Percentiles rank a stretch among this genome's conserved stretches.
These are phyloP conservation scores for Pyricularia pennisetigena DNA, from an alignment of 2,329 filamentous ascomycete genomes.

Conservation along the genomic window DNA sequence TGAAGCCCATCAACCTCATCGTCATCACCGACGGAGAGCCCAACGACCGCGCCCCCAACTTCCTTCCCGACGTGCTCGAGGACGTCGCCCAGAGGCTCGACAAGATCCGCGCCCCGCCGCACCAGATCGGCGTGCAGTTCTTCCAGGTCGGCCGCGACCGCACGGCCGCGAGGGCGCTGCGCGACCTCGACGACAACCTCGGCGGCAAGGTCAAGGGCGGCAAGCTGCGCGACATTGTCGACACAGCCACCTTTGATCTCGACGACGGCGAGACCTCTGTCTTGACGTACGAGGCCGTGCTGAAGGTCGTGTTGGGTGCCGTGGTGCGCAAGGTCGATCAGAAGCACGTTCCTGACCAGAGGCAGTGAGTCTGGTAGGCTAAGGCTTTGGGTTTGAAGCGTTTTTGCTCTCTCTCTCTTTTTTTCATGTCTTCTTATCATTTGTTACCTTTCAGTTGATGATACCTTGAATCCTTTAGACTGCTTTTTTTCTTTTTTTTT, in stretches of 20 bases:
- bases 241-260: slow-evolving; percentile 69
- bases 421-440: not conserved
- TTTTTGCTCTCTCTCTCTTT: not conserved
- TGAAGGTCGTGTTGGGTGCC: slow-evolving; percentile 75
- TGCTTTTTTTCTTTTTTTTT: not conserved
- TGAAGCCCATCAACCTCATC: slow-evolving; percentile 83
- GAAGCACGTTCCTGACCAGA: not conserved
- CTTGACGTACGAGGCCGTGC: slow-evolving; percentile 59
- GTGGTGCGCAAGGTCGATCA: slow-evolving; percentile 57
- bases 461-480: not conserved
- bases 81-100: slow-evolving; percentile 61
- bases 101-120: slow-evolving; percentile 55
- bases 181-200: slow-evolving; percentile 67
- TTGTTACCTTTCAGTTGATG: not conserved
- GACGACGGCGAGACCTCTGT: slow-evolving; percentile 27
- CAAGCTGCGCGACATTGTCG: slow-evolving; percentile 75
- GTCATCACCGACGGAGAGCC: slow-evolving; percentile 85
- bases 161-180: slow-evolving; percentile 53
- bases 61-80: slow-evolving; percentile 63
- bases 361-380: not conserved
- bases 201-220: slow-evolving; percentile 38
- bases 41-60: slow-evolving; percentile 57
- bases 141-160: slow-evolving; percentile 81
- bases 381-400: not conserved
- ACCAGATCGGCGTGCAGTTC: slow-evolving; percentile 90